Evolutionary conservation across 2,329 filamentous ascomycete genomes (phyloP), one percentile per base, ranked within the genome.

Genomic region (Alternaria conjuncta): DNA sequence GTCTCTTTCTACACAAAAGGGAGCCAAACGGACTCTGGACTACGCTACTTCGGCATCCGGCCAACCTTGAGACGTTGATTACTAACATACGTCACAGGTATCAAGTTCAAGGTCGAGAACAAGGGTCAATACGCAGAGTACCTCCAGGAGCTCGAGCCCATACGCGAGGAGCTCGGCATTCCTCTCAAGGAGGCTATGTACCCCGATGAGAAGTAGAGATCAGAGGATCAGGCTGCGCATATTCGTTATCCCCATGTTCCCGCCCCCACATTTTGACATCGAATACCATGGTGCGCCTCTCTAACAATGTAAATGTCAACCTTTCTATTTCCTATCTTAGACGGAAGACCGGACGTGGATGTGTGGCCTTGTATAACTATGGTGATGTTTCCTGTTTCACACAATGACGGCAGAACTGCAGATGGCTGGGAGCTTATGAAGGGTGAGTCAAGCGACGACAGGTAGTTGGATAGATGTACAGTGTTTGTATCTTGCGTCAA

Each of bases 21-120:
- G 32, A 43, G 6, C 12, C 7, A 30, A 28, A 26, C 3, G 26
- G 21, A 21, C 28, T 44, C 21, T 25, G 15, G 26, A 36, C 10
- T 18, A 43, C 11, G 13, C 30, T 25, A 23, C 26, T 41, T 49
- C 25, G 36, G 23, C 18, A 28, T 30, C 20, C 36, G 60, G 50
- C 65, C 67, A 64, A 44, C 62, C 18, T 65, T 30, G 44, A 12
- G 26, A 49, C 6, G 25, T n/a, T 59, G 60, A 67, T 71, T 65
- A 71, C 72, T 79, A 71, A 79, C 69, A 43, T 49, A 44, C 30
- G 18, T 58, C 55, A 55, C 77, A 97, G 94, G 95, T 79, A 92
- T 99, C 88, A 97, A 97, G 87, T 93, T 94, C 84, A 99, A 99
- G 90, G 96, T 98, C 75, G 96, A 99, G 89, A 99, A 97, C 89